Base-by-base conservation (phyloP, 1,284 basidiomycete genomes). In the Calocybe gambosa region DNA sequence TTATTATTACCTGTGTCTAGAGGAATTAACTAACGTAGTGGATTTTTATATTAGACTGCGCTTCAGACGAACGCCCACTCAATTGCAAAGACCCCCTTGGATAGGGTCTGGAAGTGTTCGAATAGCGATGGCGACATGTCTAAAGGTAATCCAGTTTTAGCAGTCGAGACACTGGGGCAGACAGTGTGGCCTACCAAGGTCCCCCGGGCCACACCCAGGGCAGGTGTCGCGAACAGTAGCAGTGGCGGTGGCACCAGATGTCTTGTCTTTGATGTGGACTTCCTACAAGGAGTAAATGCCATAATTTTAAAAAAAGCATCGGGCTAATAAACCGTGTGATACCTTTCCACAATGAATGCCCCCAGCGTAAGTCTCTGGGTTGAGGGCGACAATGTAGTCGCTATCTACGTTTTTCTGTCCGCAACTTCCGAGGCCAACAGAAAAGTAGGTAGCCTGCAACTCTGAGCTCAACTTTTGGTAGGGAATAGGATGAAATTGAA, bases 401-500 rank as follows among this genome's bases (percentile, higher is more conserved):
- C 49, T 60, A 50, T 64, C 49, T 28, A 52, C 54, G 51, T 71
- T 66, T 16, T 50, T 60, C 51, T 63, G 49, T 18, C 70, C 70
- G 50, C 71, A 73, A 37, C 63, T 67, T 36, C 71, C 71, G 28
- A 72, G 64, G 39, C 71, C 71, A 44, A 67, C 63, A 33, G 64
- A 44, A 52, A 65, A 73, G 60, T 62, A 73, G 33, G 69, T 71
- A 19, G 69, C 70, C 68, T 73, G 48, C 3, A 5, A 21, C 4
- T 12, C 16, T 31, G 13, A 34, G 37, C 1, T 44, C 6, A 41
- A n/a, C 31, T 19, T 18, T 13, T 3, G 13, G 12, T 28, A 25
- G 29, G 15, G 8, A 12, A 23, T 21, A 42, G 20, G 29, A 15
- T 20, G 35, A 21, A 9, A 5, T 23, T 23, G 12, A 16, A 6